Base-by-base conservation (phyloP, 371 early-diverging fungal species). In the Lichtheimia ornata region DNA sequence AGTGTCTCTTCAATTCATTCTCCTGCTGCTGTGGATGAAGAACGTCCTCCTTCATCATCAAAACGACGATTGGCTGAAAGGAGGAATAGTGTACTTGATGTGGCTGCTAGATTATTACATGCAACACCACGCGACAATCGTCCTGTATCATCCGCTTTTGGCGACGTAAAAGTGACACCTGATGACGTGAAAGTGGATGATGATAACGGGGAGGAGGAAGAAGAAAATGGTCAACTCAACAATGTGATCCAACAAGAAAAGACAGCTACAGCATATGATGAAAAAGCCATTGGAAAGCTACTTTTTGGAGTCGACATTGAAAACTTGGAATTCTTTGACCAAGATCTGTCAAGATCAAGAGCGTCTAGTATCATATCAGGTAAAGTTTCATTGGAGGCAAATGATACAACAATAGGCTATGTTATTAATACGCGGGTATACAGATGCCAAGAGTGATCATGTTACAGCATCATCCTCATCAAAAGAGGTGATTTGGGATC, bases 271-370 rank as follows among this genome's bases (percentile, higher is more conserved):
- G 2, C 35, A 9, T 35, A 35, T 35, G 56, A 45, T 25, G 55
- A 51, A 41, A 57, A 60, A 30, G 64, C 65, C 35, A 69, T 68
- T 18, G 76, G 70, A 14, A 68, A 66, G 18, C 41, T 70, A 18
- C 47, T 71, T 13, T 76, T 73, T 58, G 73, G 69, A 1, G 70
- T 71, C 25, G 71, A 73, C 47, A 63, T 69, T 47, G 64, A 43
- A n/a, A 59, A 65, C 49, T 66, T 67, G 53, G 65, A 59, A 12
- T 70, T 66, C 44, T 65, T 65, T 41, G 70, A 70, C 4, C 54
- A 65, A 12, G 68, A 67, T 15, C 24, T 56, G 17, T 18, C 47
- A 6, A 57, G 49, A 53, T 71, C 63, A 27, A 55, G 53, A 7
- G 62, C 64, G 24, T 66, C 62, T 1, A 61, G 64, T 44, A 64